Evolutionary conservation across 2,329 filamentous ascomycete species (phyloP), one percentile per base, ranked within the genome.

Genomic region (Verticillium albo-atrum): DNA sequence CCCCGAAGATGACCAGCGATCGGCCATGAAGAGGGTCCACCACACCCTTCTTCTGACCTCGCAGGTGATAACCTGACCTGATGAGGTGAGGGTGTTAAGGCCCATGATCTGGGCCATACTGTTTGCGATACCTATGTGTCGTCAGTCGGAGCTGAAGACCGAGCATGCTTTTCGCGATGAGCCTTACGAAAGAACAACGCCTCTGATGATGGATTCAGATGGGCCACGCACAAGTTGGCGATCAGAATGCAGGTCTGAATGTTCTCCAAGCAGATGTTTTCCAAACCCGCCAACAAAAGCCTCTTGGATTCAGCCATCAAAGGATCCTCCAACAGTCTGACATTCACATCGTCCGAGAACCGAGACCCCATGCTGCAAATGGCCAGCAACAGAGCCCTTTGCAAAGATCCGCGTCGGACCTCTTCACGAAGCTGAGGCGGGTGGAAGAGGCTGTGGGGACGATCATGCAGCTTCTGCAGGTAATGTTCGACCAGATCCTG

Each of bases 191-290:
- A 70, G 61, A 66, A 72, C 14, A 74, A 42, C 9, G 67, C 65
- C 60, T 71, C 71, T 1, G 68, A 64, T 9, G 57, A 60, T 9
- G 66, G 57, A 17, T 70, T 62, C 20, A 61, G 60, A 25, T 71
- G 60, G 10, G 66, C 68, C 17, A 62, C 66, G 55, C 62, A 66
- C 26, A 65, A 30, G 54, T 67, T 73, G 3, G 65, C 71, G 9
- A 73, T 47, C 14, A 74, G 60, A n/a, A 74, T 69, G 58, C 67
- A 68, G 12, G 70, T 63, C 55, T 74, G 71, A 15, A 74, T 67
- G 50, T 68, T 71, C n/a, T 67, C 66, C 3, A 73, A 42, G 51
- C 64, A 60, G 50, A 68, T 61, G 32, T 63, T 58, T 50, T 68
- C 67, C 7, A 70, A 54, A 34, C 66, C 58, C 25, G 59, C 60